phyloP scores from a whole-genome alignment of 768 basidiomycete species.

The Lentinus tigrinus region DNA sequence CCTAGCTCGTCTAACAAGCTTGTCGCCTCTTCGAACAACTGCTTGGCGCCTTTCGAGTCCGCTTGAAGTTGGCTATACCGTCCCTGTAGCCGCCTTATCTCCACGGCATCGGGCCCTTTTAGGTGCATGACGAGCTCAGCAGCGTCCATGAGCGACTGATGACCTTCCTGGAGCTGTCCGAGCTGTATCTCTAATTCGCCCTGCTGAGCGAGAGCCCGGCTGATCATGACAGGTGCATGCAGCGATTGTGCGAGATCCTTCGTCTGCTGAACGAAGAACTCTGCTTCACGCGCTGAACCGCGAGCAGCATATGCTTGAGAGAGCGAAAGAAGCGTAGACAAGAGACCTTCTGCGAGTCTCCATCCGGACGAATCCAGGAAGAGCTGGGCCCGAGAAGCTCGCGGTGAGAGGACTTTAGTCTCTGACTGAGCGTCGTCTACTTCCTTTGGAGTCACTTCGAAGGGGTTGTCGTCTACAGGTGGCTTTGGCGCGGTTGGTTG shows the following conservation, averaged over 20 bases:
- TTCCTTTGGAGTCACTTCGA: conserved; percentile 41
- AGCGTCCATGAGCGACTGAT: conserved; percentile 51
- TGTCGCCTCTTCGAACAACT: conserved; percentile 56
- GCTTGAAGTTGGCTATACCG: conserved; percentile 46
- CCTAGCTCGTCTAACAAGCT: conserved; percentile 64
- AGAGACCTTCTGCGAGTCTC: conserved; percentile 71
- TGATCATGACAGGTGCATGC: conserved; percentile 61
- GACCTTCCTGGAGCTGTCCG: conserved; percentile 56
- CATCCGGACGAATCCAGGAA: conserved; percentile 64
- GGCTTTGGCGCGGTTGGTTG: conserved; percentile 35
- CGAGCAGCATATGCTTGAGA: conserved; percentile 62
- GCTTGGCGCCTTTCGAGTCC: conserved; percentile 45
- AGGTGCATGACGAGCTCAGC: conserved; percentile 45
- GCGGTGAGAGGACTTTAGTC: conserved; percentile 9
- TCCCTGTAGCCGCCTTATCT: conserved; percentile 55
- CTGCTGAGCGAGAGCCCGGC: conserved; percentile 63
- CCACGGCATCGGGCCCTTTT: conserved; percentile 55
- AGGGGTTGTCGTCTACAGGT: conserved; percentile 50
- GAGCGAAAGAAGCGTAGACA: conserved; percentile 65
- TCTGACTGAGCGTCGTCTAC: conserved; percentile 2
- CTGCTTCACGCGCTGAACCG: conserved; percentile 82
- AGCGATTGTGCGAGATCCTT: conserved; percentile 68
- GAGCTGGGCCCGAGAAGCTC: conserved; percentile 28
- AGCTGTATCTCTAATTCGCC: conserved; percentile 72
- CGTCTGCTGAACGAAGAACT: conserved; percentile 81